Evolutionary conservation across 1,284 basidiomycete species (phyloP), one percentile per base, ranked within the genome.

Genomic region (Microbotryum scabiosae): DNA sequence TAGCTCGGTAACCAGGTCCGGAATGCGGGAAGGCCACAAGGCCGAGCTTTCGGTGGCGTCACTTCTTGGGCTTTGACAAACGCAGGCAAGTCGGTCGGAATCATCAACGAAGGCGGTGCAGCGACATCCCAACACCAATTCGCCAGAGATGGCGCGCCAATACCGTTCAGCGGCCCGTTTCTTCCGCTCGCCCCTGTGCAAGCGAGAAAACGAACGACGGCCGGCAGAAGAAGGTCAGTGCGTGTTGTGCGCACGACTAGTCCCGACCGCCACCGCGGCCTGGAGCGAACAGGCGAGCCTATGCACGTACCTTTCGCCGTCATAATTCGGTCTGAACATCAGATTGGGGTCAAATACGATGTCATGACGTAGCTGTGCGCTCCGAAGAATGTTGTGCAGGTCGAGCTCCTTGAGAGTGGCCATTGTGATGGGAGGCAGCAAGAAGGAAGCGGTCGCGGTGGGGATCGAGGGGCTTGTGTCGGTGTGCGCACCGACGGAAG

Each of bases 291-390:
- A 28, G 20, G 25, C 23, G 2, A 32, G n/a, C 14, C 50, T 12
- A 41, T 12, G 9, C 16, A 61, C 63, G 56, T 41, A 68, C 60
- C 74, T 58, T 49, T 74, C 72, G 44, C 75, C 75, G 28, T 76
- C 75, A 56, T 73, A 73, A 61, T 76, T 76, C n/a, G 74, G 74
- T 10, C 75, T 69, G 63, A 76, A 76, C 68, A 73, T 72, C 36
- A 76, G 69, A 36, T 69, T 70, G 9, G 67, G 66, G 50, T 75
- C 90, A 70, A 94, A 94, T 64, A 94, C 82, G 65, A 94, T 81
- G 76, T 96, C 91, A 73, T 96, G 91, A 49, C 90, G 85, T 64
- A 96, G 84, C 75, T 92, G 90, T 26, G 88, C 87, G 73, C 91
- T 91, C 60, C 87, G 84, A 63, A 94, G 80, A 68, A 94, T 91